phyloP scores from a whole-genome alignment of 495 filamentous ascomycete genomes.

The Hypomontagnella monticulosa region DNA sequence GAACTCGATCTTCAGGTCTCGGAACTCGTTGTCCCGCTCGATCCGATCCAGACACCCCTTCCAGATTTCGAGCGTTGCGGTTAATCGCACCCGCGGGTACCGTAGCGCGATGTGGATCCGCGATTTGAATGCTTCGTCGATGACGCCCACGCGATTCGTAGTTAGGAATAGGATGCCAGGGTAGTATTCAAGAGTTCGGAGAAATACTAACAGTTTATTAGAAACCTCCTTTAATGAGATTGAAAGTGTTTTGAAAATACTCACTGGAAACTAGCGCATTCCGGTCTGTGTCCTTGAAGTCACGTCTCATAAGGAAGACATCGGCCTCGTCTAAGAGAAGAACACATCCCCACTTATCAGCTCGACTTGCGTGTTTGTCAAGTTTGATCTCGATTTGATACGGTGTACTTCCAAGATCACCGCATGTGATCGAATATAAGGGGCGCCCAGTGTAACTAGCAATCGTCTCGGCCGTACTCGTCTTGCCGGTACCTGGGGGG shows the following conservation, averaged over 20 bases:
- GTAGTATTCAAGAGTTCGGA: constrained; percentile 67
- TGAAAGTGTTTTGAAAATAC: neutral
- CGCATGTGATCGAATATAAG: constrained; percentile 18
- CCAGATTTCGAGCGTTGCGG: neutral
- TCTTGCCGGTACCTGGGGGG: constrained; percentile 51
- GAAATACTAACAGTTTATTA: constrained; percentile 51
- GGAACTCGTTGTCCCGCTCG: constrained; percentile 20
- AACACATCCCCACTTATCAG: constrained; percentile 23
- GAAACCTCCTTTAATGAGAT: neutral
- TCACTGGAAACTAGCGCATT: constrained; percentile 16
- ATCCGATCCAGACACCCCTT: constrained; percentile 6
- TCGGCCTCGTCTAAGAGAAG: constrained; percentile 14
- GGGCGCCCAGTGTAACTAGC: constrained; percentile 7
- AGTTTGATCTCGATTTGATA: neutral
- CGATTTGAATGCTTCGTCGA: constrained; percentile 65
- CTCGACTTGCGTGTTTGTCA: constrained; percentile 6
- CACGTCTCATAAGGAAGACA: constrained; percentile 15
- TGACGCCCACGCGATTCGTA: constrained; percentile 60
- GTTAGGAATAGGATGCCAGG: constrained; percentile 66
- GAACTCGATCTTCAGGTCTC: constrained; percentile 20
- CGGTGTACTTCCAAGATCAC: constrained; percentile 1
- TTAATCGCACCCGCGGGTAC: constrained; percentile 43
- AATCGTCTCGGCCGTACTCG: constrained; percentile 45
- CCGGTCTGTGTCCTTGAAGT: constrained; percentile 1
- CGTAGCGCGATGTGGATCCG: constrained; percentile 61